Base-by-base conservation (phyloP, 1,139 yeast genomes). In the Saccharomyces hybrid region DNA sequence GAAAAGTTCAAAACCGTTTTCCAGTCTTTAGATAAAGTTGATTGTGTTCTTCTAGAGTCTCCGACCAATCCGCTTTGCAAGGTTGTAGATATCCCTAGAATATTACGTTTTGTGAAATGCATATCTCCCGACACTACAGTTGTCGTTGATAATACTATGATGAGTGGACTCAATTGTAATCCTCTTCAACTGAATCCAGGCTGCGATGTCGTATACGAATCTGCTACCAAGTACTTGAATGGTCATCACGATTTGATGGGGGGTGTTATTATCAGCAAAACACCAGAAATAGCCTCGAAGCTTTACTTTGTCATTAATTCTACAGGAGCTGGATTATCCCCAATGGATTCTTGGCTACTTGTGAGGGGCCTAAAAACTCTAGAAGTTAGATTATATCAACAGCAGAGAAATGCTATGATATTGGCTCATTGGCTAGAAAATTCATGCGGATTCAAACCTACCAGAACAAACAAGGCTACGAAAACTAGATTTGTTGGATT, bases 241-340 rank as follows among this genome's bases (percentile, higher is more conserved):
- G 97, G 97, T 9, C 97, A 90, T 70, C 97, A 90, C 70, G 97
- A 90, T 70, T 82, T 90, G 64, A 90, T 90, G 97, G 97, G 96
- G 16, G 97, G 97, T 54, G 83, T 87, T 20, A 76, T 90, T 57
- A 95, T 96, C 30, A 83, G 87, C 25, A 78, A 86, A 59, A 77
- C 78, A 51, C 71, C 79, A 31, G 75, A 77, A 56, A 74, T 90
- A 55, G 93, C 91, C 7, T 85, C 87, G 57, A 77, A 80, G 55
- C 66, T 90, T 13, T 88, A 80, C 69, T 86, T 80, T 70, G 87
- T 88, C 27, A 85, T 90, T 65, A 90, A 90, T 71, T 85, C 97
- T 38, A 86, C 91, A 8, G 97, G 97, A 9, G 84, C 93, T 59
- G 97, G 97, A 1, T 78, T 90, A 54, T 81, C 95, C 3, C 97